These are phyloP conservation scores for Ascobolus immersus DNA, from an alignment of 495 filamentous ascomycete species.

Conservation along the genomic window DNA sequence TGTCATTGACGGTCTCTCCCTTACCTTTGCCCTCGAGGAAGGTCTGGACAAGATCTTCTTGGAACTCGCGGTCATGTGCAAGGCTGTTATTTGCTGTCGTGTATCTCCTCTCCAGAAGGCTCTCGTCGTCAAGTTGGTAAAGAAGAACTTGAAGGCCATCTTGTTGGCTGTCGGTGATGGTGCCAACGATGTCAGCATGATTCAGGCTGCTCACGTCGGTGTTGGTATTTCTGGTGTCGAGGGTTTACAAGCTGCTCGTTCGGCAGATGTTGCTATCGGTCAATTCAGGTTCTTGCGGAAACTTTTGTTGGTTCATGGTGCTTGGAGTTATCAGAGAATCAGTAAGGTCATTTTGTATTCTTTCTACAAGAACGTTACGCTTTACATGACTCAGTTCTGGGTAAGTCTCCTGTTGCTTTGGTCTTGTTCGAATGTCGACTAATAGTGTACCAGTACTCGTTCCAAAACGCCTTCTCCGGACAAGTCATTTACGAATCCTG, in stretches of 20 bases:
- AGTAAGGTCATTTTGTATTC: conserved; percentile 93
- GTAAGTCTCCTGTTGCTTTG: conserved; percentile 22
- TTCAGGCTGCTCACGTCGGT: conserved; percentile 94
- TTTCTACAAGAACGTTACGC: conserved; percentile 96
- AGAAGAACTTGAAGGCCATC: conserved; percentile 76
- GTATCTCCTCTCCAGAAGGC: conserved; percentile 98
- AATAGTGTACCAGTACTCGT: conserved; percentile 44
- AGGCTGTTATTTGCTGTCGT: conserved; percentile 96
- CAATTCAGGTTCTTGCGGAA: conserved; percentile 95
- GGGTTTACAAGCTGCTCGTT: conserved; percentile 92
- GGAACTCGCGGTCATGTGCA: conserved; percentile 84
- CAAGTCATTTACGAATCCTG: conserved; percentile 98
- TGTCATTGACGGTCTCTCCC: conserved; percentile 87
- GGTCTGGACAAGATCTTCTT: conserved; percentile 84
- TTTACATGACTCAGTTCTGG: conserved; percentile 99
- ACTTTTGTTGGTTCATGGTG: conserved; percentile 79
- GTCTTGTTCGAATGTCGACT: conserved; percentile 11
- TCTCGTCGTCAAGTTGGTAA: conserved; percentile 93
- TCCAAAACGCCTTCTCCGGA: conserved; percentile 94
- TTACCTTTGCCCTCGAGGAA: conserved; percentile 83
- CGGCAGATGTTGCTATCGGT: conserved; percentile 83
- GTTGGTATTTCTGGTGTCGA: conserved; percentile 95
- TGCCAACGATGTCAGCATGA: conserved; percentile 98
- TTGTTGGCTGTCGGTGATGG: conserved; percentile 92
- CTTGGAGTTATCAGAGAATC: conserved; percentile 94